phyloP scores from a whole-genome alignment of 768 basidiomycete genomes.

The Lyophyllum semitale region DNA sequence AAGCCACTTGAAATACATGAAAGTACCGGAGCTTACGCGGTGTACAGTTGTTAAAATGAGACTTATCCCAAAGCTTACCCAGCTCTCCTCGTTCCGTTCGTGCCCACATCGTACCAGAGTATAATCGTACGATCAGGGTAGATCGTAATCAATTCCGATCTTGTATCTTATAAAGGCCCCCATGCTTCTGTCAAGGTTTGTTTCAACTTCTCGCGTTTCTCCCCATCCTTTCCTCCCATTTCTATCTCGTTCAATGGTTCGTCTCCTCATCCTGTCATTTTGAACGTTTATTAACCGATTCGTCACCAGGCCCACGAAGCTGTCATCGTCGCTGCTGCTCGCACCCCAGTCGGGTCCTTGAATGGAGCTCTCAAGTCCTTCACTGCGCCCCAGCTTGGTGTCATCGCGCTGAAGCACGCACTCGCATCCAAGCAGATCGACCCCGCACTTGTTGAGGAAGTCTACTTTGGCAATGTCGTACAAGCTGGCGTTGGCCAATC shows the following conservation, averaged over 20 bases:
- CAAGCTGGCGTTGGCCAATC: constrained; percentile 97
- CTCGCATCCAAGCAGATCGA: constrained; percentile 78
- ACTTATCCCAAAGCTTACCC: constrained; percentile 1
- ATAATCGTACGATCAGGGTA: constrained; percentile 43
- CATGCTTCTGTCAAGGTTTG: constrained; percentile 49
- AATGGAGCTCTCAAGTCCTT: constrained; percentile 87
- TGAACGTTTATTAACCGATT: constrained; percentile 3
- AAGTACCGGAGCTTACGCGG: constrained; percentile 19
- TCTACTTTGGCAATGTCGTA: constrained; percentile 97
- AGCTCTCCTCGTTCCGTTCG: constrained; percentile 6
- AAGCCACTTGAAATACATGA: constrained; percentile 16
- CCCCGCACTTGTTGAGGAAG: constrained; percentile 85
- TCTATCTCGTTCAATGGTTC: constrained; percentile 55
- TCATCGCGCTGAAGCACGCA: constrained; percentile 87
- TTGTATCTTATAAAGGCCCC: constrained; percentile 29
- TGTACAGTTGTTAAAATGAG: background rate
- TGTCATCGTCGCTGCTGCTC: constrained; percentile 90
- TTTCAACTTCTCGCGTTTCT: constrained; percentile 35
- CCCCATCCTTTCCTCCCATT: constrained; percentile 38
- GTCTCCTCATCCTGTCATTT: constrained; percentile 8
- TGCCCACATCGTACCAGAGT: constrained; percentile 8
- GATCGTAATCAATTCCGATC: constrained; percentile 24
- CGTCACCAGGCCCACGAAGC: constrained; percentile 65
- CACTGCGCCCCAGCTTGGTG: constrained; percentile 90
- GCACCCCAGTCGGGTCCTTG: constrained; percentile 93